These are phyloP conservation scores for Colletotrichum zoysiae DNA, from an alignment of 2,329 filamentous ascomycete genomes.

Conservation along the genomic window DNA sequence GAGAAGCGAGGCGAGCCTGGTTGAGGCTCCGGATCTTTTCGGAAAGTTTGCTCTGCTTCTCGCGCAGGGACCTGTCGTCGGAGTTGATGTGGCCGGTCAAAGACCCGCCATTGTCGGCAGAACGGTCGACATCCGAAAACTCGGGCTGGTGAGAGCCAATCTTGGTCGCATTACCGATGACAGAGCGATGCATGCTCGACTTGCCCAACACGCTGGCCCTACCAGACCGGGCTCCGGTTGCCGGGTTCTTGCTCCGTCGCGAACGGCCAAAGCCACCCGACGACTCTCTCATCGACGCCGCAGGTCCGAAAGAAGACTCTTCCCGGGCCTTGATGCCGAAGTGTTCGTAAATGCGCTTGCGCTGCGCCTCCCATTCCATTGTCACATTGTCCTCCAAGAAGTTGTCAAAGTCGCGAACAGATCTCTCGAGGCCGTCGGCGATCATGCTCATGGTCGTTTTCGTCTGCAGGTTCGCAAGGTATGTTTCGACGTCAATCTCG, in stretches of 20 bases:
- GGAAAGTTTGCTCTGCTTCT: conserved; percentile 86
- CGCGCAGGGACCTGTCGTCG: conserved; percentile 81
- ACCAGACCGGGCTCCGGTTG: conserved; percentile 69
- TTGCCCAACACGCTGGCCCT: conserved; percentile 63
- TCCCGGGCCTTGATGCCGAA: conserved; percentile 84
- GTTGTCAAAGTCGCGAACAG: conserved; percentile 89
- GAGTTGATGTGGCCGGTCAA: conserved; percentile 64
- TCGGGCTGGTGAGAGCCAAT: conserved; percentile 69
- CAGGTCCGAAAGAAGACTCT: conserved; percentile 52
- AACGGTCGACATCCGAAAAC: conserved; percentile 77
- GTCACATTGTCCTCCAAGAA: conserved; percentile 96
- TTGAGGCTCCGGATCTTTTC: conserved; percentile 86
- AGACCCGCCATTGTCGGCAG: conserved; percentile 61
- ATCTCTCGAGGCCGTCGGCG: conserved; percentile 88
- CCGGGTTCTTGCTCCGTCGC: conserved; percentile 62
- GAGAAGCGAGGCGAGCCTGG: conserved; percentile 73
- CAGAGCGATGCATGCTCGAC: conserved; percentile 82
- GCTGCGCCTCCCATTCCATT: conserved; percentile 95
- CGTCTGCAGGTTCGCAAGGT: conserved; percentile 86
- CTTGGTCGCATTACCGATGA: conserved; percentile 84
- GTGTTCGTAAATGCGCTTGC: conserved; percentile 93
- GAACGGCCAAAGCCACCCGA: conserved; percentile 72
- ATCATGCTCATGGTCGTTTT: conserved; percentile 94
- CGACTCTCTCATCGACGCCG: conserved; percentile 58
- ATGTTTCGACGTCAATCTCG: conserved; percentile 80